Percentiles rank a stretch among this genome's conserved stretches.
Evolutionary conservation across 1,284 basidiomycete genomes (phyloP).

Genomic region (Papiliotrema fonsecae): DNA sequence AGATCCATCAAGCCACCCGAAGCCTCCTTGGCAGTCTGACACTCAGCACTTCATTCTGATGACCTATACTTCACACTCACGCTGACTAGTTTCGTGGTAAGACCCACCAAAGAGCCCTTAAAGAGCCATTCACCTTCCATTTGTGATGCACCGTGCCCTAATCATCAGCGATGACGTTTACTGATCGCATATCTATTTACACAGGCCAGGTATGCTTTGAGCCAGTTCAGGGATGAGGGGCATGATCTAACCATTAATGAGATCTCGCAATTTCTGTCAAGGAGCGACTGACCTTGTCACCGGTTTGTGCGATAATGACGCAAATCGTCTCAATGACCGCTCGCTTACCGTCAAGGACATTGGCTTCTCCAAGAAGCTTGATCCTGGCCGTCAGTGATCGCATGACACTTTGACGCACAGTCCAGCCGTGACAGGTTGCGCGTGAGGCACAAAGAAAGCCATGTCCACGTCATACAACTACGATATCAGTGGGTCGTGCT

Average conservation of each 20-base stretch:
- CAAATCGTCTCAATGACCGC: constrained; percentile 66
- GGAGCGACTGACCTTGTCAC: constrained; percentile 53
- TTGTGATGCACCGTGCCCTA: constrained; percentile 39
- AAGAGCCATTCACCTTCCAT: constrained; percentile 70
- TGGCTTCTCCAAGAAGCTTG: constrained; percentile 64
- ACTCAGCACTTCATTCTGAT: background rate
- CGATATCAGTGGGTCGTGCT: constrained; percentile 7
- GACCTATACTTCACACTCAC: constrained; percentile 52
- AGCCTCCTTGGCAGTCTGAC: constrained; percentile 33
- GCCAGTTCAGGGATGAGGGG: constrained; percentile 65
- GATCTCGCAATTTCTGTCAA: background rate
- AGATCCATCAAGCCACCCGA: constrained; percentile 47
- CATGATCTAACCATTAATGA: constrained; percentile 54
- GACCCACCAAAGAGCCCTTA: constrained; percentile 67
- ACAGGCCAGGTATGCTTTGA: constrained; percentile 66
- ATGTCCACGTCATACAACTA: constrained; percentile 44
- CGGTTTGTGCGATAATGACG: constrained; percentile 65
- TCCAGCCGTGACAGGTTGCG: constrained; percentile 39
- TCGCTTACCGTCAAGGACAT: constrained; percentile 72
- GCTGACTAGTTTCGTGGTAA: constrained; percentile 66
- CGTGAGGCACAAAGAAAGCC: constrained; percentile 41
- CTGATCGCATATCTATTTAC: constrained; percentile 51
- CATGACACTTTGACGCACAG: constrained; percentile 24
- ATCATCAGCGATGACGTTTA: background rate
- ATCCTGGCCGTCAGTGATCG: constrained; percentile 16